Evolutionary conservation across 208 protist genomes (phyloP).

Genomic region (Herpetomonas samuelpessoai): DNA sequence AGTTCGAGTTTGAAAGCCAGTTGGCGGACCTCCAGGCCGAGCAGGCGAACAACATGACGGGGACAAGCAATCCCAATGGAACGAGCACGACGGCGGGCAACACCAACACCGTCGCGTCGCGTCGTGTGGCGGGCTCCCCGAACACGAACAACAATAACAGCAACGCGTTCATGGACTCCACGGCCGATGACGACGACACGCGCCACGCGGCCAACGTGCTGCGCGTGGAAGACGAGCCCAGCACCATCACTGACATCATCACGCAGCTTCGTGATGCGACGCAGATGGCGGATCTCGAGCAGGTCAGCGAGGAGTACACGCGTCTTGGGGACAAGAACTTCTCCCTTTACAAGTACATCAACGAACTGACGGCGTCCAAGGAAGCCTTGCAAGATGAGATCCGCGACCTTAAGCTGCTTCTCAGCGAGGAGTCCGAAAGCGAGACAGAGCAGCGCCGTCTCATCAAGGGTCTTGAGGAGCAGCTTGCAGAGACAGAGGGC

Average conservation of each 20-base stretch:
- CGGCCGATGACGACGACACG: slow-evolving; percentile 19
- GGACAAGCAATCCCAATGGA: slow-evolving; percentile 1
- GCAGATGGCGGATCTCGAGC: slow-evolving; percentile 80
- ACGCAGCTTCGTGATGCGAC: slow-evolving; percentile 80
- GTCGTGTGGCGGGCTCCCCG: too few relatives aligned
- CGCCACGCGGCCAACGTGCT: slow-evolving; percentile 31
- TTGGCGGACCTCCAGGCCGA: slow-evolving; percentile 24
- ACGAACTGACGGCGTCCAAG: slow-evolving; percentile 91
- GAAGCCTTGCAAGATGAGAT: slow-evolving; percentile 91
- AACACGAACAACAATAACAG: neutral
- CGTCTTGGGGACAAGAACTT: slow-evolving; percentile 94
- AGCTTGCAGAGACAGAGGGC: slow-evolving; percentile 81
- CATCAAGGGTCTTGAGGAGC: slow-evolving; percentile 88
- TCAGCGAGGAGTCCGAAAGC: slow-evolving; percentile 79
- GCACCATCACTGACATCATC: slow-evolving; percentile 75
- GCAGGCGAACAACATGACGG: slow-evolving; percentile 15
- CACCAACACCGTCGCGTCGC: neutral
- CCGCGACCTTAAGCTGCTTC: slow-evolving; percentile 64
- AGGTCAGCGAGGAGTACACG: slow-evolving; percentile 81
- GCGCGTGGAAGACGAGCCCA: slow-evolving; percentile 41
- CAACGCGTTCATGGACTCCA: neutral
- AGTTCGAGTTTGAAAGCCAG: slow-evolving; percentile 75
- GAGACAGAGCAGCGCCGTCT: slow-evolving; percentile 69
- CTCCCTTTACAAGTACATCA: slow-evolving; percentile 96
- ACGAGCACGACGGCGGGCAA: neutral